These are phyloP conservation scores for Magnaporthiopsis poae DNA, from an alignment of 2,329 filamentous ascomycete species.

Conservation along the genomic window DNA sequence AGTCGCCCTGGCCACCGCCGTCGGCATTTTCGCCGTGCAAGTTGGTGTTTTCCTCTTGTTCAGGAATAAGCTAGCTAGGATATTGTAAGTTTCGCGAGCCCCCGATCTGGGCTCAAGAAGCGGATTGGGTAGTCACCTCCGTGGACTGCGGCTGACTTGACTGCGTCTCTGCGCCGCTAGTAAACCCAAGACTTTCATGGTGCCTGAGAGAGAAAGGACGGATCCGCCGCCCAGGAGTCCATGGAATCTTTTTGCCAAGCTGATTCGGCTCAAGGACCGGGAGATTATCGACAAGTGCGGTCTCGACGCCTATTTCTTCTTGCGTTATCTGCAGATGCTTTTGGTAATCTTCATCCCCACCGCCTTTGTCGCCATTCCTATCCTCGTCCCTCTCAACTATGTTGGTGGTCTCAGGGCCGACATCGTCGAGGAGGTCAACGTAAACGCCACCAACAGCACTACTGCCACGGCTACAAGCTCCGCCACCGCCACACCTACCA, in stretches of 20 bases:
- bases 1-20: conserved; percentile 52
- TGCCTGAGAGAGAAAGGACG: conserved; percentile 74
- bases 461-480: not conserved
- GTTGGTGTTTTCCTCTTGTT: conserved; percentile 65
- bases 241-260: conserved; percentile 41
- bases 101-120: too few species aligned
- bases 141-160: not conserved
- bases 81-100: conserved; percentile 54
- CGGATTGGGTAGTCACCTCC: too few species aligned
- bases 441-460: conserved; percentile 23
- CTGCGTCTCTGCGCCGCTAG: conserved; percentile 27
- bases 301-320: conserved; percentile 92
- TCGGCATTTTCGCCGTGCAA: conserved; percentile 54
- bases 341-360: conserved; percentile 87
- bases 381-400: conserved; percentile 77
- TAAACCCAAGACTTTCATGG: conserved; percentile 76
- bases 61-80: conserved; percentile 67
- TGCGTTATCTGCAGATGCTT: conserved; percentile 69
- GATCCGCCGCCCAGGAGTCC: conserved; percentile 55
- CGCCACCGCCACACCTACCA: not conserved
- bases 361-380: conserved; percentile 65
- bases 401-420: conserved; percentile 56
- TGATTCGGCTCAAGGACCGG: conserved; percentile 61
- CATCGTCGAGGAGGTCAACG: conserved; percentile 31
- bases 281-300: conserved; percentile 93